phyloP scores from a whole-genome alignment of 805 yeast species.

The Cyberlindnera maclurae region DNA sequence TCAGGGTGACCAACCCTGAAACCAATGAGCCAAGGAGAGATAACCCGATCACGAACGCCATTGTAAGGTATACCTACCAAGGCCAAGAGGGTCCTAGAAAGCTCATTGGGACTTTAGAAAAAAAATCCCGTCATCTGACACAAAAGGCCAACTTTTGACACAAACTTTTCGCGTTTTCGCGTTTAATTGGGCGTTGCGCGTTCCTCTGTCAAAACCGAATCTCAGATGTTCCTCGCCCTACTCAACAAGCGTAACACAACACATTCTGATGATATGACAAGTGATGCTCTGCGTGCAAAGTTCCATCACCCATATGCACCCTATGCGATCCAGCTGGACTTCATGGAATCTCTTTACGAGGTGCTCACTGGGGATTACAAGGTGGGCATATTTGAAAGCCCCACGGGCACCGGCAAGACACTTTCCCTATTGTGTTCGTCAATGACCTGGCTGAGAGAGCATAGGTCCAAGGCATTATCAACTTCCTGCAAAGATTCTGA shows the following conservation, averaged over 20 bases:
- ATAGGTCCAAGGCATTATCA: no score
- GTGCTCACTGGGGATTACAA: constrained; percentile 49
- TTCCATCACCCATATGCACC: constrained; percentile 80
- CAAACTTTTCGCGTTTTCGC: constrained; percentile 1
- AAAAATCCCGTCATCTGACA: not conserved
- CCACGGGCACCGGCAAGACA: constrained; percentile 94
- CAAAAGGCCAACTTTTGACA: constrained; percentile 2
- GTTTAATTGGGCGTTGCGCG: no score
- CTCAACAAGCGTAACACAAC: no score
- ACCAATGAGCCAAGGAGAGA: not conserved
- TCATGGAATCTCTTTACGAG: constrained; percentile 71
- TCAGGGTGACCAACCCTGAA: not conserved
- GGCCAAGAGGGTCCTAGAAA: no score
- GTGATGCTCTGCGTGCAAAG: constrained; percentile 8
- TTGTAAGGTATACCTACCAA: not conserved
- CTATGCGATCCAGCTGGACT: constrained; percentile 65
- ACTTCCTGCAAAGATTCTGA: constrained; percentile 27
- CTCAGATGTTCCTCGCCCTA: no score
- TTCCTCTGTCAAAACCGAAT: no score
- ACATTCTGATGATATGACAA: constrained; percentile 4
- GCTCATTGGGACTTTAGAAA: no score
- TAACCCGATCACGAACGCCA: not conserved
- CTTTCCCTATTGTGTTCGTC: constrained; percentile 79
- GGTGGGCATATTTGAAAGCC: constrained; percentile 82
- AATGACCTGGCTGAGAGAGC: constrained; percentile 69